phyloP scores from a whole-genome alignment of 352 stramenopile genomes.

The Globisporangium echinulatum region DNA sequence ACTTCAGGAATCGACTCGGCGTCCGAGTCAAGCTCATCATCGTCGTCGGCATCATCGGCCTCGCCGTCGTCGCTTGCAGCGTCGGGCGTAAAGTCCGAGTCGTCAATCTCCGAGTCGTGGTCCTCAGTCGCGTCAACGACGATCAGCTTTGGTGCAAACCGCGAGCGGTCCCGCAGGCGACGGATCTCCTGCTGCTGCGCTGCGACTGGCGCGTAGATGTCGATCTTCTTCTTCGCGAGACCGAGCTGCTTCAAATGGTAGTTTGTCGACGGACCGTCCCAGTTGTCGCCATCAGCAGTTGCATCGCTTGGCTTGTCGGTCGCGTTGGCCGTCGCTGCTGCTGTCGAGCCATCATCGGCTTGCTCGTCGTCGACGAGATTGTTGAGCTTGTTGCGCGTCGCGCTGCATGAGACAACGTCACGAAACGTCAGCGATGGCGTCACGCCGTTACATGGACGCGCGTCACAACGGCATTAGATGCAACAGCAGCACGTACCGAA shows the following conservation, averaged over 20 bases:
- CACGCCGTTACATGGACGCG: too few species aligned
- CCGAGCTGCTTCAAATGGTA: conserved; percentile 80
- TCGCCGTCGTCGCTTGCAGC: conserved; percentile 20
- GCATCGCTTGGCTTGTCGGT: conserved; percentile 1
- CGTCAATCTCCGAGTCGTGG: conserved; percentile 41
- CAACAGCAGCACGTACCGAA: conserved; percentile 16
- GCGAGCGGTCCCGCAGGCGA: conserved; percentile 45
- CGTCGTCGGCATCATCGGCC: too few species aligned
- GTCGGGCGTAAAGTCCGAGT: conserved; percentile 52
- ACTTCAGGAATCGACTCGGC: conserved; percentile 36
- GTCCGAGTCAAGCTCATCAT: conserved; percentile 31
- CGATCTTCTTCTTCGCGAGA: conserved; percentile 58
- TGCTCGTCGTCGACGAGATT: conserved; percentile 18
- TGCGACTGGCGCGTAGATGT: conserved; percentile 68
- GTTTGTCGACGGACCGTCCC: conserved; percentile 54
- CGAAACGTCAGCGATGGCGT: background rate
- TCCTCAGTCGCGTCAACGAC: conserved; percentile 24
- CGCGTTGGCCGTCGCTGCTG: background rate
- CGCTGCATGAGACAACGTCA: conserved; percentile 7
- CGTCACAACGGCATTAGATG: too few species aligned
- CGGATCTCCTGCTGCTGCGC: conserved; percentile 64
- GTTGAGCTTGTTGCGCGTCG: conserved; percentile 30
- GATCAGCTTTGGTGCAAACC: conserved; percentile 34
- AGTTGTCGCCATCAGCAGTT: conserved; percentile 20
- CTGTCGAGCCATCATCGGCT: background rate